Base-by-base conservation (phyloP, 2,329 filamentous ascomycete species). In the Stagonosporopsis rhizophila region DNA sequence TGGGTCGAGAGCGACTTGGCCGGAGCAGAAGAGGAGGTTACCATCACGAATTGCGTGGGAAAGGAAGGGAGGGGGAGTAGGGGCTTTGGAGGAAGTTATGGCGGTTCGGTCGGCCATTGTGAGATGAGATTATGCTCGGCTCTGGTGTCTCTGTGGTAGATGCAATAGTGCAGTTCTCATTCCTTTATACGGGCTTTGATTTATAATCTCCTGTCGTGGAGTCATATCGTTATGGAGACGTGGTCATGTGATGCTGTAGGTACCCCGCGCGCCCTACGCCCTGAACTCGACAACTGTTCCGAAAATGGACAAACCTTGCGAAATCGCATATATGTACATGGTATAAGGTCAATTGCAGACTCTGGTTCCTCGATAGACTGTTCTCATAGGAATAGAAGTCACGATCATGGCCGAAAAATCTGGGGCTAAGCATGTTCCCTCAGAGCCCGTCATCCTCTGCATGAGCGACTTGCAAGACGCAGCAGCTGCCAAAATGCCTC, bases 1-100 rank as follows among this genome's bases (percentile, higher is more conserved):
- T 0, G 85, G 82, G 63, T 87, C 82, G 63, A 85, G 77, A 11
- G 83, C 84, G 25, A 90, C 79, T 58, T 81, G 81, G 19, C 88
- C 88, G 1, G 86, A 89, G 78, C 87, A 89, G 78, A 89, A 90
- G 19, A 91, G 85, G 69, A 88, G 83, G 65, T 86, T 87, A 66
- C 87, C 85, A 71, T 58, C 34, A 15, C 55, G 58, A 14, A 63
- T 58, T 23, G 60, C 60, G 38, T 58, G 82, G 81, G 62, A 85
- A 80, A 64, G 88, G 80, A 40, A 85, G 12, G 59, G 25, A 5
- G 52, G 59, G 15, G 59, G 59, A 20, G 37, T 3, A 15, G 59
- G 59, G n/a, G 56, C 53, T 14, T 45, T 25, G 1, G 53, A 25
- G 6, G 58, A 30, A 17, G 35, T 50, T 23, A 60, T 45, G 8